These are phyloP conservation scores for Camellia japonica DNA, from an alignment of 148 eudicot genomes.

Conservation along the genomic window DNA sequence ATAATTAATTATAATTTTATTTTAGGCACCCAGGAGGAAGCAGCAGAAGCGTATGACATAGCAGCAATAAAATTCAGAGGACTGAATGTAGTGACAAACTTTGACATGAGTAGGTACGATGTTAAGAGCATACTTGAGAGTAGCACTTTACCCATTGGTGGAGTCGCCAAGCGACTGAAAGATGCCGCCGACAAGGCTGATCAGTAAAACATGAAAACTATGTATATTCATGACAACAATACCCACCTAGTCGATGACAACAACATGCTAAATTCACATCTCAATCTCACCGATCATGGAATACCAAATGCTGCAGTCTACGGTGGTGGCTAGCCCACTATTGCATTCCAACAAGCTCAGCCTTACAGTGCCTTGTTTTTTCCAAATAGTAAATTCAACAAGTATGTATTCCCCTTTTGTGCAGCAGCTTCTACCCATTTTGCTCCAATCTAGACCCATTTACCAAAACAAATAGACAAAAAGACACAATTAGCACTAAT, in stretches of 20 bases:
- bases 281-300: constrained; percentile 9
- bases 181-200: constrained; percentile 52
- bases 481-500: no score
- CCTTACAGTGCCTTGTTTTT: not conserved
- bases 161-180: constrained; percentile 78
- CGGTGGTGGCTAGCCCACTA: constrained; percentile 42
- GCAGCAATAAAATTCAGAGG: constrained; percentile 95
- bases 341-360: constrained; percentile 53
- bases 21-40: constrained; percentile 93
- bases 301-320: constrained; percentile 28
- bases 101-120: constrained; percentile 80
- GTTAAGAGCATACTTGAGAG: constrained; percentile 85
- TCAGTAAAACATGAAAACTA: not conserved
- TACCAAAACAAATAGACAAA: no score
- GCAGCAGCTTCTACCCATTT: no score
- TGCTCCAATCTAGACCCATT: no score
- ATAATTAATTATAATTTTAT: not conserved
- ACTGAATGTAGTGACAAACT: constrained; percentile 87
- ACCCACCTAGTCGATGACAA: constrained; percentile 13
- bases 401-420: no score
- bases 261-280: constrained; percentile 1
- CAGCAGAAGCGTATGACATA: constrained; percentile 97
- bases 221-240: not conserved
- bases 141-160: constrained; percentile 78
- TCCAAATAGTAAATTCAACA: no score